Evolutionary conservation across 768 basidiomycete genomes (phyloP), one percentile per base, ranked within the genome.

Genomic region (Ramaria rubella): DNA sequence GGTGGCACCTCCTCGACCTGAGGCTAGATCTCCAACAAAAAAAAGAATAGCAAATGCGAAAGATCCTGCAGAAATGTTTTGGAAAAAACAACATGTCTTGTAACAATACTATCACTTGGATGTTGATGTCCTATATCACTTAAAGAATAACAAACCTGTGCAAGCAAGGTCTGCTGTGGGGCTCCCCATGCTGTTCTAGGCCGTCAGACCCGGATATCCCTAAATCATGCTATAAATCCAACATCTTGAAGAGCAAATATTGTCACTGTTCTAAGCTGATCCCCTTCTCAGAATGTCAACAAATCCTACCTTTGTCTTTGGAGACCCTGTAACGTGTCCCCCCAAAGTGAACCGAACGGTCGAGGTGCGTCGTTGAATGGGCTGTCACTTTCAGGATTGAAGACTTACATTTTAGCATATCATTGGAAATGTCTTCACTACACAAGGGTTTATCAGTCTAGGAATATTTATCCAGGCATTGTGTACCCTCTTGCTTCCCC

Each of bases 381-480:
- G 14, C 27, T 2, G 9, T 40, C 15, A 40, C 43, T 15, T 44
- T 2, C 36, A 19, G 29, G 6, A 23, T 9, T 48, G 21, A 53
- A 26, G 12, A 27, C 19, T 12, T n/a, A 6, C 6, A 2, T 34
- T 5, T 34, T n/a, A 56, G 55, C 55, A 56, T 49, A 56, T 56
- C 21, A 7, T 56, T 12, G 52, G 57, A 6, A 50, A 58, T 40
- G 29, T 58, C 4, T 58, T 58, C 57, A 58, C 49, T 17, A 30
- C 44, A 9, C 46, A 57, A 38, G 56, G 50, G n/a, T 43, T 57
- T 21, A 33, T 57, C 34, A 27, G 48, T 31, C 27, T 57, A 30
- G 56, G 56, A 43, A 40, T 57, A 43, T 38, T 34, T 34, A n/a
- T 57, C 17, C 56, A 57, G 30, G 49, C 50, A 14, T 23, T 57